Evolutionary conservation across 148 eudicot genomes (phyloP), one percentile per base, ranked within the genome.

Genomic region (Fagopyrum esculentum): DNA sequence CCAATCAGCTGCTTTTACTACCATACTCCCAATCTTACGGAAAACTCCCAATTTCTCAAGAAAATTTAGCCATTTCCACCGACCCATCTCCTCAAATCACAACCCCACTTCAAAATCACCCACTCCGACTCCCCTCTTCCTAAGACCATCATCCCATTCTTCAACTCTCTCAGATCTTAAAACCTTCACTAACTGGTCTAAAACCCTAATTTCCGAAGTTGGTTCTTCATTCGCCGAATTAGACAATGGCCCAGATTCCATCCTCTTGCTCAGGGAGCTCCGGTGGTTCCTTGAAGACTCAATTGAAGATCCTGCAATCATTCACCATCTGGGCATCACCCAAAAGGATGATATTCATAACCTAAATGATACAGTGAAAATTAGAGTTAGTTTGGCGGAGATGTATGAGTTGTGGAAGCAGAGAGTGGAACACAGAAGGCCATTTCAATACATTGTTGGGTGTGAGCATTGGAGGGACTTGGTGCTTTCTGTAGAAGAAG

Each of bases 381-480:
- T 89, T 57, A 89, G 91, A 79, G 87, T 77, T 6, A 72, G 78
- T 77, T 78, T 92, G 85, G 86, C 81, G 1, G 81, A 84, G 9
- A 77, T 95, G 66, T 95, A 95, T 69, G 7, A 22, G 75, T 57
- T 92, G 45, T 95, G 98, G 98, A 77, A 84, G 69, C 89, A 86
- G 73, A 89, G 98, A 83, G 78, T 92, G 60, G 81, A 90, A 8
- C 82, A 86, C 73, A 87, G 97, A 49, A 87, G 91, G 82, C 97
- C 98, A 0, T 90, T 95, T 83, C 98, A 95, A 86, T 95, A 95
- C 64, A 76, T 95, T 61, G 98, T 90, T 52, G 98, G 97, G 78
- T 92, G 98, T 81, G 97, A 95, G 90, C 96, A 95, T 83, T 92
- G 98, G 98, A 90, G 97, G 86, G 98, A 95, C 75, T 82, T 95